These are phyloP conservation scores for Cladosporium sp. DNA, from an alignment of 2,329 filamentous ascomycete species.

Conservation along the genomic window DNA sequence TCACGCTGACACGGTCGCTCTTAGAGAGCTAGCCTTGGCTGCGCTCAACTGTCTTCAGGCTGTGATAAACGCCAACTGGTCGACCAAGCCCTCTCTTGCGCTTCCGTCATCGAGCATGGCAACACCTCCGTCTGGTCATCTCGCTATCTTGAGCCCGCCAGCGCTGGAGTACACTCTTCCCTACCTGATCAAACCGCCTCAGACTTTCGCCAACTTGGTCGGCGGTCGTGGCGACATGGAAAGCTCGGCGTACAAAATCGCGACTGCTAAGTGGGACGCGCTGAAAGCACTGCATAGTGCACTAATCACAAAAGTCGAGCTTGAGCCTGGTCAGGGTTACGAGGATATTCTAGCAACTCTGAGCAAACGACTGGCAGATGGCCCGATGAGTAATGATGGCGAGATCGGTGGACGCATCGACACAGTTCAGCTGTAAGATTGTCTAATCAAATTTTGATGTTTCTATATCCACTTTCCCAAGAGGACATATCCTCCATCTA, in stretches of 20 bases:
- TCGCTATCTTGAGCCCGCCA: slow-evolving; percentile 50
- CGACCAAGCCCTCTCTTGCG: slow-evolving; percentile 17
- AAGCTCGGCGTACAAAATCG: slow-evolving; percentile 54
- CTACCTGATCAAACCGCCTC: slow-evolving; percentile 54
- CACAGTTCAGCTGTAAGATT: slow-evolving; percentile 38
- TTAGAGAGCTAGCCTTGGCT: slow-evolving; percentile 54
- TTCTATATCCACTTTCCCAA: too few relatives aligned
- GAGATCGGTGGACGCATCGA: slow-evolving; percentile 43
- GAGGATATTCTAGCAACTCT: slow-evolving; percentile 41
- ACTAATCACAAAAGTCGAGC: slow-evolving; percentile 36
- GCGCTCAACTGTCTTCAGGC: slow-evolving; percentile 50
- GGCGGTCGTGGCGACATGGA: slow-evolving; percentile 55
- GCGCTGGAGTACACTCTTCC: slow-evolving; percentile 50
- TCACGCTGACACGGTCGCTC: slow-evolving; percentile 54
- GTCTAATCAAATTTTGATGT: too few relatives aligned
- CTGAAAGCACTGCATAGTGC: slow-evolving; percentile 46
- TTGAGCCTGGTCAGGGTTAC: slow-evolving; percentile 28
- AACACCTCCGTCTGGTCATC: slow-evolving; percentile 40
- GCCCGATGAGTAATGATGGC: slow-evolving; percentile 38
- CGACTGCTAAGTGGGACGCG: slow-evolving; percentile 55
- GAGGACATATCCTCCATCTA: neutral
- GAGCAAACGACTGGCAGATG: slow-evolving; percentile 38
- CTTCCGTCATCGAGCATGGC: slow-evolving; percentile 26
- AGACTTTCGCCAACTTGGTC: slow-evolving; percentile 55
- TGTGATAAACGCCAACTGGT: slow-evolving; percentile 54